Conservation (phyloP, 495 filamentous ascomycete genomes). For the Mytilinidion resinicola region DNA sequence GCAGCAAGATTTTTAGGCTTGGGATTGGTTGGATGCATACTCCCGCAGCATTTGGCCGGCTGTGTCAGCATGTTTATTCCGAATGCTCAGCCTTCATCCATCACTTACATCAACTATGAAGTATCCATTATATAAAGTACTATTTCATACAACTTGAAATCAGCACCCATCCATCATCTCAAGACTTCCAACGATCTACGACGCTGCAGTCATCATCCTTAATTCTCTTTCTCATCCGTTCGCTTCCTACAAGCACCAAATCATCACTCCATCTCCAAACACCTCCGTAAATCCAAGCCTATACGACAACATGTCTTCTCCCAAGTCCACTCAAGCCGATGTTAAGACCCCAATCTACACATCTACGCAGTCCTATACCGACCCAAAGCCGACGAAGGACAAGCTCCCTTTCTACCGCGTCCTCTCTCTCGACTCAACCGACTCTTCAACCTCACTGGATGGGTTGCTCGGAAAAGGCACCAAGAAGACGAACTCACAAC, state of each 20-base stretch:
- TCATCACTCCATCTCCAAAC: not conserved
- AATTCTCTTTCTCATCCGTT: not conserved
- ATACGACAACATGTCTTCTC: not conserved
- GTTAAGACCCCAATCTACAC: not conserved
- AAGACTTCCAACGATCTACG: not conserved
- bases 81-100: too few species aligned
- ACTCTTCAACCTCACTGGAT: constrained; percentile 11
- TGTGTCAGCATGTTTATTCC: too few species aligned
- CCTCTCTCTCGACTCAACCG: constrained; percentile 9
- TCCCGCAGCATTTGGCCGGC: too few species aligned
- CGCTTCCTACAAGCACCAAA: not conserved
- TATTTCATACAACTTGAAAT: too few species aligned
- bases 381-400: constrained; percentile 1
- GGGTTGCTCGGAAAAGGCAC: constrained; percentile 5
- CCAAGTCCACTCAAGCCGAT: not conserved
- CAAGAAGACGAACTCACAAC: constrained; percentile 1
- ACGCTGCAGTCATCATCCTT: not conserved
- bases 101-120: too few species aligned
- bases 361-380: not conserved
- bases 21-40: too few species aligned
- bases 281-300: not conserved
- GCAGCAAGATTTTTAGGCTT: too few species aligned
- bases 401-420: constrained; percentile 11
- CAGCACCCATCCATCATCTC: not conserved
- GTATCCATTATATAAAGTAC: too few species aligned